Conservation (phyloP, 208 protist species). For the Spongospora subterranea region DNA sequence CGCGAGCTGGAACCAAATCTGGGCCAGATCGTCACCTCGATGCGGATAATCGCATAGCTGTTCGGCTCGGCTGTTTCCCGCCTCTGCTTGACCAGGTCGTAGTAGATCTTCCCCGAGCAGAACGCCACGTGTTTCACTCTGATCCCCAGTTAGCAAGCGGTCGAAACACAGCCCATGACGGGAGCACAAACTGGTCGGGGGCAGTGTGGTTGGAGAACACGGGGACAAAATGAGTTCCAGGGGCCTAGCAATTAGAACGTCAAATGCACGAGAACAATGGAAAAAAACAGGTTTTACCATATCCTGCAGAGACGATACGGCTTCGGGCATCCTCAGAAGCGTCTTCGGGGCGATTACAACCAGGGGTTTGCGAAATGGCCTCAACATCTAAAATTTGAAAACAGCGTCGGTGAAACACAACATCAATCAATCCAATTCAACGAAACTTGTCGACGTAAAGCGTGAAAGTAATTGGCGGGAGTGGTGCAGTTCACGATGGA, state of each 20-base stretch:
- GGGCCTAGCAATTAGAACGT: background rate
- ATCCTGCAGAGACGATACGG: constrained; percentile 14
- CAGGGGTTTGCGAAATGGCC: constrained; percentile 27
- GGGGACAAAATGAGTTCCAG: background rate
- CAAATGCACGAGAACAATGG: background rate
- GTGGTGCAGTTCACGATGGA: constrained; percentile 60
- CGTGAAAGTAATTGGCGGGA: constrained; percentile 56
- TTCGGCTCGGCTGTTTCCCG: background rate
- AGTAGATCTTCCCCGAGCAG: constrained; percentile 45
- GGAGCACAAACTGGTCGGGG: background rate
- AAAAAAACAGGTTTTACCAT: background rate
- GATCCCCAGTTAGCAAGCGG: background rate
- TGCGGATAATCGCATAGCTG: background rate
- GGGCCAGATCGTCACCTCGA: background rate
- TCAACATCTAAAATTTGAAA: background rate
- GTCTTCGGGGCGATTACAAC: constrained; percentile 48
- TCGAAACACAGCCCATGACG: background rate
- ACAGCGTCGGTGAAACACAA: background rate
- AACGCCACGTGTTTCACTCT: background rate
- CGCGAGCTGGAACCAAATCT: background rate
- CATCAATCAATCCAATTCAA: background rate
- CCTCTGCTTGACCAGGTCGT: constrained; percentile 4
- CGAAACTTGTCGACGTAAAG: constrained; percentile 41
- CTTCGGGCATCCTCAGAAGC: constrained; percentile 8
- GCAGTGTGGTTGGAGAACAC: background rate